A percentile compares a stretch with the other conserved stretches of the same genome.
phyloP scores from a whole-genome alignment of 2,329 filamentous ascomycete genomes.

The Colletotrichum magnum region DNA sequence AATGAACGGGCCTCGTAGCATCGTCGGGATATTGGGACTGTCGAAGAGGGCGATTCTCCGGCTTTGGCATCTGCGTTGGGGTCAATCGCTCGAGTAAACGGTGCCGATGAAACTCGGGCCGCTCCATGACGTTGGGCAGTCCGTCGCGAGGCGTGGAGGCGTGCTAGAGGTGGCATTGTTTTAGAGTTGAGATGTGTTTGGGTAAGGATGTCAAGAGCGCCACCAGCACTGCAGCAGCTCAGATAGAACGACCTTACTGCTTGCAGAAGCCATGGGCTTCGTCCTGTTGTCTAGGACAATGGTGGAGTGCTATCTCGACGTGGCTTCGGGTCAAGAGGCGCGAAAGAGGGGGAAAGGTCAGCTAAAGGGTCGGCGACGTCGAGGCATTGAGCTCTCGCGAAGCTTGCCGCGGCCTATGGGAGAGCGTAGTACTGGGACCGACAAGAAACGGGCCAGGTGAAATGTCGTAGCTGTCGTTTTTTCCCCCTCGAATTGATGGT shows the following conservation, averaged over 20 bases:
- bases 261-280: slow-evolving; percentile 38
- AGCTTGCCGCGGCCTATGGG: slow-evolving; percentile 16
- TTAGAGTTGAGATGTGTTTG: slow-evolving; percentile 1
- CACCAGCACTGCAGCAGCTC: slow-evolving; percentile 38
- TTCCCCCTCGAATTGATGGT: slow-evolving; percentile 4
- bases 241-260: slow-evolving; percentile 30
- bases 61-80: background rate
- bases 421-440: background rate
- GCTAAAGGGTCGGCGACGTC: slow-evolving; percentile 30
- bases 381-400: slow-evolving; percentile 36
- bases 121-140: slow-evolving; percentile 28
- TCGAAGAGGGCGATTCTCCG: background rate
- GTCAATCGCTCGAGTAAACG: background rate
- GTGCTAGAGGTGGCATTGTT: slow-evolving; percentile 35
- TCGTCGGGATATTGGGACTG: background rate
- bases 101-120: background rate
- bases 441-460: background rate
- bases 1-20: background rate
- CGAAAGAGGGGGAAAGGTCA: slow-evolving; percentile 29
- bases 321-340: slow-evolving; percentile 7
- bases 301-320: slow-evolving; percentile 6
- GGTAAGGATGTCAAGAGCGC: slow-evolving; percentile 19
- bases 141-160: slow-evolving; percentile 30
- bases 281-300: slow-evolving; percentile 1
- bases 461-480: background rate